Percentiles rank a stretch among this genome's conserved stretches.
phyloP scores from a whole-genome alignment of 2,329 filamentous ascomycete species.

The Stagonosporopsis rhizophila region DNA sequence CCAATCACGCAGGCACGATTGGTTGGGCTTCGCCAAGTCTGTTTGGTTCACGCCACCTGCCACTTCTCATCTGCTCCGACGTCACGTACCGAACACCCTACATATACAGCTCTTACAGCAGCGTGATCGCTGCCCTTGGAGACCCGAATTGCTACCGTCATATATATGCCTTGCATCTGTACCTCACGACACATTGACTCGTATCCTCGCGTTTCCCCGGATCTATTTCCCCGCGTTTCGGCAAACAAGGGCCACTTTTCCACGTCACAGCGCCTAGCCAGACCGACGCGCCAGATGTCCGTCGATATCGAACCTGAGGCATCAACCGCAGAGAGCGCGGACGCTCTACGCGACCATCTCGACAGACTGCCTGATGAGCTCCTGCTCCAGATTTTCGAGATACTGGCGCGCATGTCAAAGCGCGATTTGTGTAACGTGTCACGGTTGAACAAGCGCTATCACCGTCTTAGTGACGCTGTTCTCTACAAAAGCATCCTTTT shows the following conservation, averaged over 20 bases:
- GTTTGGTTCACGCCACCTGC: slow-evolving; percentile 19
- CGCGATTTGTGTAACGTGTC: slow-evolving; percentile 40
- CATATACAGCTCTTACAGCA: background rate
- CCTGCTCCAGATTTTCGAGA: slow-evolving; percentile 42
- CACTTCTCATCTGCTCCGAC: background rate
- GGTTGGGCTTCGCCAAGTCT: slow-evolving; percentile 6
- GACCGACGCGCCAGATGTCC: slow-evolving; percentile 6
- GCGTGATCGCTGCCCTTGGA: background rate
- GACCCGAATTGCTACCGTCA: background rate
- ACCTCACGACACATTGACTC: slow-evolving; percentile 24
- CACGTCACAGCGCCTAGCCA: slow-evolving; percentile 8
- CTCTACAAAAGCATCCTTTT: slow-evolving; percentile 44
- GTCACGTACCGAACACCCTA: slow-evolving; percentile 1
- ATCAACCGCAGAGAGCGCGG: slow-evolving; percentile 1
- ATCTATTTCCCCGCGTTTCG: slow-evolving; percentile 18
- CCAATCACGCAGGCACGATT: background rate
- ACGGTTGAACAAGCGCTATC: slow-evolving; percentile 39
- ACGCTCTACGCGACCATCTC: slow-evolving; percentile 8
- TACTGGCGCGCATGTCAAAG: slow-evolving; percentile 33
- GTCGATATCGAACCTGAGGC: slow-evolving; percentile 10
- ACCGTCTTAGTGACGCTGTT: slow-evolving; percentile 40
- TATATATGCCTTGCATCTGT: slow-evolving; percentile 3
- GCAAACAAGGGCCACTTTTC: slow-evolving; percentile 14
- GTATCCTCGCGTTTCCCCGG: slow-evolving; percentile 21
- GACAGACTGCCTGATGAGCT: slow-evolving; percentile 39